Conservation (phyloP, 1,284 basidiomycete genomes). For the Thelephora terrestris region DNA sequence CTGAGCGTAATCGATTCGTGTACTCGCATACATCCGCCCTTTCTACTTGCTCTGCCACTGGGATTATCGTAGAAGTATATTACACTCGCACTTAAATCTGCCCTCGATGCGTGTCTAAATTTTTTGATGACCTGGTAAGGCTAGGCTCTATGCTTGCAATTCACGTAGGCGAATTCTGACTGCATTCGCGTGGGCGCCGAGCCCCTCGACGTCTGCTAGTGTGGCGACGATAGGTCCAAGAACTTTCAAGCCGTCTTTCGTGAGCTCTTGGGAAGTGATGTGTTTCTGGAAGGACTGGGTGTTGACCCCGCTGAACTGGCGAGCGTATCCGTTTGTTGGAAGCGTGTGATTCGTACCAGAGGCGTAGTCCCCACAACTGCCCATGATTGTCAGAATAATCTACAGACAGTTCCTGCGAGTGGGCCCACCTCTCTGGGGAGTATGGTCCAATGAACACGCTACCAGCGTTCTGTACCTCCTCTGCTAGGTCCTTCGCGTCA, state of each 20-base stretch:
- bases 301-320: slow-evolving; percentile 97
- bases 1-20: slow-evolving; percentile 25
- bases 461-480: slow-evolving; percentile 80
- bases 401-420: neutral
- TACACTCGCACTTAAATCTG: slow-evolving; percentile 1
- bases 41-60: slow-evolving; percentile 6
- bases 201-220: slow-evolving; percentile 89
- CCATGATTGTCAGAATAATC: neutral
- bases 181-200: slow-evolving; percentile 91
- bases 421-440: slow-evolving; percentile 81
- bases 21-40: no score
- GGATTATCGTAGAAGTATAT: slow-evolving; percentile 1
- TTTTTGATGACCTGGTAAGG: neutral
- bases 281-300: slow-evolving; percentile 98
- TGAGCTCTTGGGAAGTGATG: slow-evolving; percentile 93
- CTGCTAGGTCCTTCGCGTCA: slow-evolving; percentile 58
- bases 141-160: slow-evolving; percentile 8
- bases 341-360: slow-evolving; percentile 98
- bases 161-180: slow-evolving; percentile 57
- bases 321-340: slow-evolving; percentile 91
- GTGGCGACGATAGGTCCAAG: slow-evolving; percentile 88
- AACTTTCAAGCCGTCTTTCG: slow-evolving; percentile 62
- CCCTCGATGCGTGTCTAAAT: neutral
- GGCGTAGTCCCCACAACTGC: slow-evolving; percentile 94
- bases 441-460: slow-evolving; percentile 94